Conservation (phyloP, 208 protist species). For the Leishmania martiniquensis region DNA sequence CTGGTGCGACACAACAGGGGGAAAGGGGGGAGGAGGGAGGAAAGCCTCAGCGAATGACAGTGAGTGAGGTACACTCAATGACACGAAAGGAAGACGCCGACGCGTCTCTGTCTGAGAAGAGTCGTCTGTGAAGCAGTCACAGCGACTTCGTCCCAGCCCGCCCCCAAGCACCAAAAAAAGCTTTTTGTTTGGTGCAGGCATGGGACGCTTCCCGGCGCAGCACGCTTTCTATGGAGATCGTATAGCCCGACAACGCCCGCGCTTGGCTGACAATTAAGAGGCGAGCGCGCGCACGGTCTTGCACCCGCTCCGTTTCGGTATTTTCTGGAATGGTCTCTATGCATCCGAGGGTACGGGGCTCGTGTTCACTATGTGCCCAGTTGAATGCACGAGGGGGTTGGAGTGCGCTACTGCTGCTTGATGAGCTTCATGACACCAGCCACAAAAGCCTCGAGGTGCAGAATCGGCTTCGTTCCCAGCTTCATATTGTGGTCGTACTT, state of each 20-base stretch:
- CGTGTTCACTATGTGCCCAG: too few species aligned
- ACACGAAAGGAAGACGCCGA: too few species aligned
- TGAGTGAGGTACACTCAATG: too few species aligned
- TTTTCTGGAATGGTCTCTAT: background rate
- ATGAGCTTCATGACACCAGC: conserved; percentile 86
- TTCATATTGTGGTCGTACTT: conserved; percentile 97
- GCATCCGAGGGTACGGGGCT: background rate
- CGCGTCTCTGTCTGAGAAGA: too few species aligned
- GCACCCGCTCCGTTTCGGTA: background rate
- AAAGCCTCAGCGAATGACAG: background rate
- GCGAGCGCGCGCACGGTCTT: too few species aligned
- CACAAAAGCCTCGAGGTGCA: conserved; percentile 99
- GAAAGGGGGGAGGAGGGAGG: too few species aligned
- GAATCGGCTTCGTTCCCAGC: conserved; percentile 96
- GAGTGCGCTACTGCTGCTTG: conserved; percentile 38
- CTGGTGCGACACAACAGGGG: background rate
- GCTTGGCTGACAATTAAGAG: too few species aligned
- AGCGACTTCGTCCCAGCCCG: too few species aligned
- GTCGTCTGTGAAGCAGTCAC: too few species aligned
- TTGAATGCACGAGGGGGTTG: too few species aligned
- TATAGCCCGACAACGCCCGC: background rate
- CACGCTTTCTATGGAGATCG: background rate
- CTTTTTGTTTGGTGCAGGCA: background rate
- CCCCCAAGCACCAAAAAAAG: too few species aligned
- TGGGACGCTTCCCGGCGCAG: background rate